Evolutionary conservation across 169 alveolate genomes (phyloP).

Genomic region (Plasmodium coatneyi): DNA sequence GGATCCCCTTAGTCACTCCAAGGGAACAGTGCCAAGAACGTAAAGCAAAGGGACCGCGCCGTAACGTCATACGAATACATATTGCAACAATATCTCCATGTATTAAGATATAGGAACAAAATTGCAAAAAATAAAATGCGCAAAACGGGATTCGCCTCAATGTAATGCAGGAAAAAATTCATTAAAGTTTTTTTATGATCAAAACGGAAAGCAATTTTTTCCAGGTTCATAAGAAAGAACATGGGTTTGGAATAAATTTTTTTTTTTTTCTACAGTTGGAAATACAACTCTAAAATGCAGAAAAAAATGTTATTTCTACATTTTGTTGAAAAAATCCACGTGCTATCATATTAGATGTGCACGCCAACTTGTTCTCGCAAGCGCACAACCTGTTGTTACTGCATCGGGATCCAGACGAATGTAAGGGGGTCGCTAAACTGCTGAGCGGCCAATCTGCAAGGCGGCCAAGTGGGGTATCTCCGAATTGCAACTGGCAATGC

Average conservation of each 20-base stretch:
- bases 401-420: not conserved
- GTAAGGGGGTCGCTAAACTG: not conserved
- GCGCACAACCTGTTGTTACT: not conserved
- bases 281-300: not conserved
- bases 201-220: not conserved
- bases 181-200: not conserved
- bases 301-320: not conserved
- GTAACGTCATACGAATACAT: not conserved
- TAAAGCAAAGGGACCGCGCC: not conserved
- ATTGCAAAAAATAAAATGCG: not conserved
- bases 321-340: not conserved
- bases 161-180: not conserved
- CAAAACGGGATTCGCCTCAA: not conserved
- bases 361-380: not conserved
- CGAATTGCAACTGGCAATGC: not conserved
- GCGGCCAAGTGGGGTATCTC: not conserved
- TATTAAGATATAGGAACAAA: not conserved
- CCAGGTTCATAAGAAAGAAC: not conserved
- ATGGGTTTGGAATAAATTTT: not conserved
- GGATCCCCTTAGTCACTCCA: conserved; percentile 75
- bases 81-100: not conserved
- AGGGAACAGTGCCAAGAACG: not conserved
- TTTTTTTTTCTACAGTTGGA: not conserved
- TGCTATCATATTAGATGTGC: not conserved
- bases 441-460: not conserved